Conservation (phyloP, 225 moss, liverwort and hornwort genomes). For the Anthoceros angustus region DNA sequence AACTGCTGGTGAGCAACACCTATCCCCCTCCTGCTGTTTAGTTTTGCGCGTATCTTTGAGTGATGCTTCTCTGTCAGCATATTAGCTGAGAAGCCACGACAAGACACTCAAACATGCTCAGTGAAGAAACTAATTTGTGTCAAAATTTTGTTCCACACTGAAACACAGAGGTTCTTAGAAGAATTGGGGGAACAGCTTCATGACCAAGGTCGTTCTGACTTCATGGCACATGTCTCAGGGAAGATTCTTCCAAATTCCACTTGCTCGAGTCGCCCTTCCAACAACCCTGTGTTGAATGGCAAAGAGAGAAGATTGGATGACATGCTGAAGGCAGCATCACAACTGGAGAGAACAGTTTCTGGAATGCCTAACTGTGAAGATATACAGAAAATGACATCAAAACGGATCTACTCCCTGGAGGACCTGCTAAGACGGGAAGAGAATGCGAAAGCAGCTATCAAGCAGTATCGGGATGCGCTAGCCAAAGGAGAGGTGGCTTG, state of each 20-base stretch:
- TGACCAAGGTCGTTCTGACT: neutral
- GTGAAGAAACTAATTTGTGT: neutral
- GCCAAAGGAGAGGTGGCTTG: conserved; percentile 37
- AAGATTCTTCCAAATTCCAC: too few relatives aligned
- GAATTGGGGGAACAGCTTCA: neutral
- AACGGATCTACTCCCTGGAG: conserved; percentile 13
- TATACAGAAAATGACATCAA: conserved; percentile 21
- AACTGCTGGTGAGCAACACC: conserved; percentile 22
- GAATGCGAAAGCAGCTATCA: conserved; percentile 25
- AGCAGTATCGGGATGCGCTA: conserved; percentile 22
- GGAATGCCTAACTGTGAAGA: conserved; percentile 21
- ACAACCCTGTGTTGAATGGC: neutral
- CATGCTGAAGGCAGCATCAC: conserved; percentile 16
- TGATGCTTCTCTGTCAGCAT: neutral
- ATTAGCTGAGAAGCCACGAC: too few relatives aligned
- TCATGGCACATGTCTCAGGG: too few relatives aligned
- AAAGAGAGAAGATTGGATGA: conserved; percentile 19
- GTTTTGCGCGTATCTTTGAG: neutral
- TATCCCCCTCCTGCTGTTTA: neutral
- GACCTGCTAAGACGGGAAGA: conserved; percentile 17
- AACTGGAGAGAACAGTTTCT: conserved; percentile 22
- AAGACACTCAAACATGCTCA: neutral
- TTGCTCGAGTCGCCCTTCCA: too few relatives aligned
- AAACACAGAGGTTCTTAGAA: neutral
- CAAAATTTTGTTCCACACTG: conserved; percentile 3